Evolutionary conservation across 2,329 filamentous ascomycete genomes (phyloP).

Genomic region (Dactylonectria macrodidyma): DNA sequence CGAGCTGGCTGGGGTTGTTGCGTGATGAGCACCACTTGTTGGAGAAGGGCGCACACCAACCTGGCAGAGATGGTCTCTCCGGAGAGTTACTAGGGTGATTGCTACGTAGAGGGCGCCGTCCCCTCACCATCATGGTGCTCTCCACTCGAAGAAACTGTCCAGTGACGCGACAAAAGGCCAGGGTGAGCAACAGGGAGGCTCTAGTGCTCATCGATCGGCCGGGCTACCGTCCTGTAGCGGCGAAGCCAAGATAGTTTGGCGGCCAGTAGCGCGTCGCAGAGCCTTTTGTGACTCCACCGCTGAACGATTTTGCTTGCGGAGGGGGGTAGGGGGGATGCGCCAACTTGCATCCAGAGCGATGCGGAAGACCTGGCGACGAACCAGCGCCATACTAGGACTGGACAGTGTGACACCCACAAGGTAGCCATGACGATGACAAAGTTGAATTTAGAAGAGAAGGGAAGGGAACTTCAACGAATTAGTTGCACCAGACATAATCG

Average conservation of each 20-base stretch:
- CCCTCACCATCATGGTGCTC: conserved; percentile 1
- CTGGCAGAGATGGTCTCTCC: conserved; percentile 1
- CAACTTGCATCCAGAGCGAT: conserved; percentile 13
- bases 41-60: conserved; percentile 3
- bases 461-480: conserved; percentile 10
- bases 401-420: conserved; percentile 24
- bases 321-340: conserved; percentile 15
- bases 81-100: conserved; percentile 4
- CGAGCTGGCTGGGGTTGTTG: conserved; percentile 20
- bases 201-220: conserved; percentile 44
- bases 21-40: conserved; percentile 16
- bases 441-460: conserved; percentile 6
- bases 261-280: conserved; percentile 23
- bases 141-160: conserved; percentile 5
- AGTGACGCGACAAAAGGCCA: conserved; percentile 22
- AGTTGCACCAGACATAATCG: conserved; percentile 1
- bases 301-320: conserved; percentile 10
- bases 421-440: conserved; percentile 21
- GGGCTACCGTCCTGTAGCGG: conserved; percentile 44
- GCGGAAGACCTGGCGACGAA: conserved; percentile 26
- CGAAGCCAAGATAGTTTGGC: conserved; percentile 43
- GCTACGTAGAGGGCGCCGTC: conserved; percentile 8
- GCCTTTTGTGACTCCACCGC: conserved; percentile 25
- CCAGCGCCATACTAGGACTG: conserved; percentile 33
- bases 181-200: conserved; percentile 26